phyloP scores from a whole-genome alignment of 2,329 filamentous ascomycete species.

The Trichoderma polysporum region DNA sequence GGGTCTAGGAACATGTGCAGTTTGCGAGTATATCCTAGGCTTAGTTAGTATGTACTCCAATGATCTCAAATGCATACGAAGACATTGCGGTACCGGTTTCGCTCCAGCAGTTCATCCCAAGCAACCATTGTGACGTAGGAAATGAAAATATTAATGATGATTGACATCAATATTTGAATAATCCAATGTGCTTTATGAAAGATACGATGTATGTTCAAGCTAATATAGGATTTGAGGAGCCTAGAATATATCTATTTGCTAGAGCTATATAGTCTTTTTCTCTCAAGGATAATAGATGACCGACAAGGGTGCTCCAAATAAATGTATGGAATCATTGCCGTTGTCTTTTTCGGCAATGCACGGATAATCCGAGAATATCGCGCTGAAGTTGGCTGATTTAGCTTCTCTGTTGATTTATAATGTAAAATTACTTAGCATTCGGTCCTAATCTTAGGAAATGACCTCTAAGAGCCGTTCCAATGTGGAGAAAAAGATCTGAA shows the following conservation, averaged over 20 bases:
- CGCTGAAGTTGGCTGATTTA: neutral
- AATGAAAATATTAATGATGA: neutral
- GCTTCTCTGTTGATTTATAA: neutral
- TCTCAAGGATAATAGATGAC: neutral
- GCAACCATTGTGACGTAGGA: neutral
- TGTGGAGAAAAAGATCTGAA: neutral
- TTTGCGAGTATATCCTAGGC: neutral
- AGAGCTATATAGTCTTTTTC: too few species aligned
- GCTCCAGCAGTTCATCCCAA: neutral
- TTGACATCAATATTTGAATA: neutral
- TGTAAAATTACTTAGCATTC: neutral
- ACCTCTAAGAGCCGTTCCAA: too few species aligned
- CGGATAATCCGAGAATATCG: too few species aligned
- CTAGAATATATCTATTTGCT: neutral
- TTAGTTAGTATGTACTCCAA: neutral
- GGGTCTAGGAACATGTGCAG: neutral
- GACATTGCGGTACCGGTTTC: neutral
- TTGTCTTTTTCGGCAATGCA: neutral
- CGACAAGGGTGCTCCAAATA: neutral
- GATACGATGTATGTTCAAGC: too few species aligned
- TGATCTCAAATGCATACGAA: neutral
- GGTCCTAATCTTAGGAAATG: too few species aligned
- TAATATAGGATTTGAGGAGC: too few species aligned
- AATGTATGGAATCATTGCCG: neutral
- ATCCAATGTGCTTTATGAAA: neutral